These are phyloP conservation scores for Dictyostelium intermedium DNA, from an alignment of 78 protist genomes.

Conservation along the genomic window DNA sequence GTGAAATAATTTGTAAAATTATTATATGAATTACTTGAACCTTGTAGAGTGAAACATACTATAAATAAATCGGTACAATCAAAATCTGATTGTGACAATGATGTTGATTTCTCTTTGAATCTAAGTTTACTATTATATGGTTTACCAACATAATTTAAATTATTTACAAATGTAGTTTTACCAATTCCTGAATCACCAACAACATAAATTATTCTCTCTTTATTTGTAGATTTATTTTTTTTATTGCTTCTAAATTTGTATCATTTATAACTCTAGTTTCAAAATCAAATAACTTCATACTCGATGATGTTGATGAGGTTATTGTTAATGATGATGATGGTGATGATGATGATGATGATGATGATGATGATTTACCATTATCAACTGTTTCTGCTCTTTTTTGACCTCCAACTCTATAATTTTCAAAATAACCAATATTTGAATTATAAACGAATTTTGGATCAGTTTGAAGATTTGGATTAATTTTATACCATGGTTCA, in stretches of 20 bases:
- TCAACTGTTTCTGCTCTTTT: neutral
- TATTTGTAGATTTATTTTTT: neutral
- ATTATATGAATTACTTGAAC: neutral
- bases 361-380: neutral
- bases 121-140: neutral
- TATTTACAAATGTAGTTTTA: conserved; percentile 37
- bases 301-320: neutral
- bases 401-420: neutral
- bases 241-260: neutral
- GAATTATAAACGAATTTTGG: conserved; percentile 35
- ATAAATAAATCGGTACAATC: neutral
- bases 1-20: neutral
- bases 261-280: neutral
- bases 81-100: neutral
- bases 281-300: neutral
- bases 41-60: conserved; percentile 8
- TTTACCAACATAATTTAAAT: conserved; percentile 1
- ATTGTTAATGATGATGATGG: neutral
- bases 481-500: conserved; percentile 42
- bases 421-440: conserved; percentile 20
- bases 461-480: neutral
- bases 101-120: neutral
- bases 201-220: neutral
- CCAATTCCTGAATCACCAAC: conserved; percentile 51
- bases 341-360: neutral